Conservation (phyloP, 331 rosid genomes). For the Dryas integrifolia region DNA sequence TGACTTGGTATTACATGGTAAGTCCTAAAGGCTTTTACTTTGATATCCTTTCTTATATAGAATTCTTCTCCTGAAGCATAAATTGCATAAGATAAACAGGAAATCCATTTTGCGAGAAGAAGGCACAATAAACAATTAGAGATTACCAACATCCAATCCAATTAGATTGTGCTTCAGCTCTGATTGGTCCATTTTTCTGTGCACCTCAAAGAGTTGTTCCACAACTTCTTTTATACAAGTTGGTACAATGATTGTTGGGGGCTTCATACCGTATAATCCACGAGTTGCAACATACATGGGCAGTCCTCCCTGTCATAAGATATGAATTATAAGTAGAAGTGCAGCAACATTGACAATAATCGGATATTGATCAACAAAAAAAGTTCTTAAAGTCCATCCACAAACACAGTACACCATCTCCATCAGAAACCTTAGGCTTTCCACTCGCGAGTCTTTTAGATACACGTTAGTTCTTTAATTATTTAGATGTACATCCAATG, state of each 20-base stretch:
- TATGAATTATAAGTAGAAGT: background rate
- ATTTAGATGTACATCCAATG: background rate
- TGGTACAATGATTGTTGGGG: conserved; percentile 78
- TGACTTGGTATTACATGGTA: conserved; percentile 80
- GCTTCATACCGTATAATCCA: conserved; percentile 77
- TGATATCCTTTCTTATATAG: conserved; percentile 61
- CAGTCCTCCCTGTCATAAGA: conserved; percentile 66
- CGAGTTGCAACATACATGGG: conserved; percentile 92
- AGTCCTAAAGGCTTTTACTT: conserved; percentile 78
- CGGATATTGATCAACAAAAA: background rate
- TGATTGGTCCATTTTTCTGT: conserved; percentile 81
- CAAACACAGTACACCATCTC: conserved; percentile 1
- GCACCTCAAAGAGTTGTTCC: conserved; percentile 70
- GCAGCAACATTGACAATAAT: background rate
- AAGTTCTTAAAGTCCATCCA: background rate
- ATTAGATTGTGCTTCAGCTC: conserved; percentile 66
- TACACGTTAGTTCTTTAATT: background rate
- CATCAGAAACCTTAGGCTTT: background rate
- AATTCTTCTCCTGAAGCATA: conserved; percentile 70
- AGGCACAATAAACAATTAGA: conserved; percentile 18
- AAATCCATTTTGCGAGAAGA: conserved; percentile 10
- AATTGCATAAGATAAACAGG: conserved; percentile 1
- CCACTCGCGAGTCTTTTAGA: background rate
- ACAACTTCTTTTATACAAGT: conserved; percentile 59
- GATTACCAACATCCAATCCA: conserved; percentile 78